Percentiles rank a stretch among this genome's conserved stretches.
These are phyloP conservation scores for Taphrina flavorubra DNA, from an alignment of 1,139 yeast species.

Conservation along the genomic window DNA sequence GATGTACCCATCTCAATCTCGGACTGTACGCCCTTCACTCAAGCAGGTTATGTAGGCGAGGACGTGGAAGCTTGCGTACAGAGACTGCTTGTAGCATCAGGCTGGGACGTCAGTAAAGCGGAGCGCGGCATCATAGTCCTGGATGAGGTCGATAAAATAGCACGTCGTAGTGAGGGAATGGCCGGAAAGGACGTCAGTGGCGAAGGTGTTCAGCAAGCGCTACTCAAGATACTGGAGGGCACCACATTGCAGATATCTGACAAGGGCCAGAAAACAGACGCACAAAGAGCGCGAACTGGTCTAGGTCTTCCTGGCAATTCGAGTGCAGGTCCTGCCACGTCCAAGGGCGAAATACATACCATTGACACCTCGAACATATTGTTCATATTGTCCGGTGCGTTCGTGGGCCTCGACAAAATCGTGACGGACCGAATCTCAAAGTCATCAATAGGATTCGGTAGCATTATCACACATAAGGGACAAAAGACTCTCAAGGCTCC, in stretches of 20 bases:
- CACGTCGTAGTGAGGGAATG: slow-evolving; percentile 56
- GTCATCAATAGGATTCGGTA: slow-evolving; percentile 43
- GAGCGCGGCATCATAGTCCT: slow-evolving; percentile 62
- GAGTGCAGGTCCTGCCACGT: slow-evolving; percentile 49
- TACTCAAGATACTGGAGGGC: slow-evolving; percentile 62
- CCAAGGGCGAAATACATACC: slow-evolving; percentile 54
- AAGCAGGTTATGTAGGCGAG: slow-evolving; percentile 66
- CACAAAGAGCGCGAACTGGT: slow-evolving; percentile 41
- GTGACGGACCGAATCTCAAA: slow-evolving; percentile 53
- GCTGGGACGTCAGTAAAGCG: slow-evolving; percentile 58
- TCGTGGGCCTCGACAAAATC: slow-evolving; percentile 60
- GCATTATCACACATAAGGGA: slow-evolving; percentile 15
- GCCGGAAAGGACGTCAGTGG: slow-evolving; percentile 64
- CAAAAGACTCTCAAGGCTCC: slow-evolving; percentile 19
- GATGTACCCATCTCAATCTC: slow-evolving; percentile 62
- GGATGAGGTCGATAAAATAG: slow-evolving; percentile 62
- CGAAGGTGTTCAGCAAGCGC: slow-evolving; percentile 65
- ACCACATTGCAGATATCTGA: slow-evolving; percentile 55
- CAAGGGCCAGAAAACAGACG: slow-evolving; percentile 37
- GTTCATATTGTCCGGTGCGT: slow-evolving; percentile 63
- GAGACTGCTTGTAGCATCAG: slow-evolving; percentile 57
- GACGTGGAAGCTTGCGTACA: slow-evolving; percentile 63
- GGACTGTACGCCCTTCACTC: slow-evolving; percentile 64
- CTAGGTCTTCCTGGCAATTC: slow-evolving; percentile 37
- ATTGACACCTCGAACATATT: slow-evolving; percentile 61